Base-by-base conservation (phyloP, 2,329 filamentous ascomycete genomes). In the Cyphellophora attinorum region DNA sequence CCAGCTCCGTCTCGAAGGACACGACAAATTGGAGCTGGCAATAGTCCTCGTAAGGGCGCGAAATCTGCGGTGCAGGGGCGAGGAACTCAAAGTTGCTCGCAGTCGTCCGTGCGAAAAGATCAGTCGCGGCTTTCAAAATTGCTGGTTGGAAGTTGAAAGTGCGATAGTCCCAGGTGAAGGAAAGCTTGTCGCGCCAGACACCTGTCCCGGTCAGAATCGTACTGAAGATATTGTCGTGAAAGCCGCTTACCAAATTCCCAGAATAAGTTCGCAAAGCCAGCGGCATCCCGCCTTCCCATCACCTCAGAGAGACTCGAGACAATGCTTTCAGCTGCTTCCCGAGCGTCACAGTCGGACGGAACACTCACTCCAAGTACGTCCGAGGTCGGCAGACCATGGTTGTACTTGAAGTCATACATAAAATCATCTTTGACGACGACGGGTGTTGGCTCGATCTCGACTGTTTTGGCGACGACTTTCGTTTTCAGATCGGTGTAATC, bases 371-470 rank as follows among this genome's bases (percentile, higher is more conserved):
- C 55, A 30, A 55, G 45, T 23, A 50, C 37, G 30, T 51, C 44
- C 28, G 45, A 46, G 35, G 43, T 57, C n/a, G 51, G 56, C 32
- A 61, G 54, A n/a, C 34, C 21, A 33, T 58, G 53, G 31, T 59
- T 61, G 48, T 57, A 60, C 42, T 58, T 57, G 51, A 61, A 61
- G 33, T 58, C 58, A 41, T 61, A 61, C 58, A 61, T 61, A 44
- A 51, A 61, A 41, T 60, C 44, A 38, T 61, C 57, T n/a, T n/a
- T n/a, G 3, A 57, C 56, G 10, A 61, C 54, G 0, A 56, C 56
- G 21, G 33, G 33, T 2, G 23, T 35, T 1, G 33, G 27, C 33
- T 39, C 37, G 8, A 39, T 5, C 29, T 39, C 37, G 27, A 39
- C 28, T 16, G 25, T n/a, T 15, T 31, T 16, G 17, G 15, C 19